phyloP scores from a whole-genome alignment of 1,139 yeast genomes.

The Zygosaccharomyces sapae region DNA sequence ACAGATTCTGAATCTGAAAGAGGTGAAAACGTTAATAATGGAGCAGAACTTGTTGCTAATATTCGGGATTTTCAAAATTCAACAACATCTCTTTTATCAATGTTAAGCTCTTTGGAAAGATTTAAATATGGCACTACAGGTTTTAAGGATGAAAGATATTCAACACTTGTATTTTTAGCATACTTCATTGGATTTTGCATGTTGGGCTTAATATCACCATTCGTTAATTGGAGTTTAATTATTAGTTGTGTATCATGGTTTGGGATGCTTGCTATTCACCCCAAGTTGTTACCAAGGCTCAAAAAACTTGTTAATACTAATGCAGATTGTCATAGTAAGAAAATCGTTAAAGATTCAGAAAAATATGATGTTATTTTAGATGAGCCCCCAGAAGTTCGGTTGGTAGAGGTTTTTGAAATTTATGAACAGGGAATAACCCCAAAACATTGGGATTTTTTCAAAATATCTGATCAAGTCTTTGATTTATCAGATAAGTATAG shows the following conservation, averaged over 20 bases:
- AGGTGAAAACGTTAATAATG: constrained; percentile 31
- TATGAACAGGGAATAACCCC: constrained; percentile 62
- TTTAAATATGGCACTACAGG: constrained; percentile 64
- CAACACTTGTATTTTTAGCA: constrained; percentile 53
- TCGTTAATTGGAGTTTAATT: constrained; percentile 62
- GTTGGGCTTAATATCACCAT: constrained; percentile 53
- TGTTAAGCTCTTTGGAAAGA: constrained; percentile 51
- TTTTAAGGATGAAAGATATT: constrained; percentile 63
- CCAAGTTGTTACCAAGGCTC: constrained; percentile 44
- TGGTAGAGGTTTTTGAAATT: constrained; percentile 73
- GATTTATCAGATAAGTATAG: constrained; percentile 50
- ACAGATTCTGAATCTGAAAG: constrained; percentile 14
- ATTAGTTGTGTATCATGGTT: constrained; percentile 57
- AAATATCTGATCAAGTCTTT: constrained; percentile 49
- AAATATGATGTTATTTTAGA: constrained; percentile 58
- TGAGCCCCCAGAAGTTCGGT: constrained; percentile 55
- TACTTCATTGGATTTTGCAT: constrained; percentile 43
- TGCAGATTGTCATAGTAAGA: constrained; percentile 3
- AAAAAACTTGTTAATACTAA: constrained; percentile 28
- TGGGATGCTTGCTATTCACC: constrained; percentile 50
- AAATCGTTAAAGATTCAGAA: constrained; percentile 37
- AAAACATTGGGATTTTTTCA: constrained; percentile 55
- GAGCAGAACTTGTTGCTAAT: constrained; percentile 40
- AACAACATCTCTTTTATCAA: constrained; percentile 52
- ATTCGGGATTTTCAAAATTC: constrained; percentile 48